A percentile compares a stretch with the other conserved stretches of the same genome.
Conservation (phyloP, 1,284 basidiomycete species). For the Laetiporus sulphureus region DNA sequence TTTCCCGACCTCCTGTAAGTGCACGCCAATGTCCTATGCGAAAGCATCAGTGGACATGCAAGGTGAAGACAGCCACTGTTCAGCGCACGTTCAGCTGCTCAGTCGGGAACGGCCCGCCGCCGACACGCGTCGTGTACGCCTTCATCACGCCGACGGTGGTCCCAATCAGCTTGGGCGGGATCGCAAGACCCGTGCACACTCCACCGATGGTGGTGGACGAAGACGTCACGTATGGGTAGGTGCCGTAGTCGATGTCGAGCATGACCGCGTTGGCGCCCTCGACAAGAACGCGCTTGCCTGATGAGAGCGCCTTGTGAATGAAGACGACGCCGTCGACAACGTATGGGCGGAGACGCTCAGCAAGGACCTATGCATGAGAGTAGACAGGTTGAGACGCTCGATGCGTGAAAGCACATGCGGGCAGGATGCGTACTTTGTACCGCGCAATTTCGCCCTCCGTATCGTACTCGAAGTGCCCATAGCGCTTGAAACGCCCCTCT, state of each 20-base stretch:
- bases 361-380: slow-evolving; percentile 59
- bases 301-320: slow-evolving; percentile 74
- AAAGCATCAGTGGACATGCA: background rate
- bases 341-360: slow-evolving; percentile 82
- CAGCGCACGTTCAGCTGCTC: slow-evolving; percentile 81
- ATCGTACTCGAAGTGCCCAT: slow-evolving; percentile 97
- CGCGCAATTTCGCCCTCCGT: slow-evolving; percentile 94
- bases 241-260: slow-evolving; percentile 97
- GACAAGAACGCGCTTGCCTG: slow-evolving; percentile 81
- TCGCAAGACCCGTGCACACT: slow-evolving; percentile 93
- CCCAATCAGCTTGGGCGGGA: slow-evolving; percentile 86
- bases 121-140: slow-evolving; percentile 97
- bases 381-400: background rate
- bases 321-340: slow-evolving; percentile 86
- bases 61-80: too few species aligned
- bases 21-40: slow-evolving; percentile 70
- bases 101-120: slow-evolving; percentile 95
- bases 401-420: background rate
- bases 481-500: slow-evolving; percentile 96
- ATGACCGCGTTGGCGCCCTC: slow-evolving; percentile 98
- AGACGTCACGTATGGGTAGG: slow-evolving; percentile 96
- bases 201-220: slow-evolving; percentile 92
- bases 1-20: slow-evolving; percentile 89
- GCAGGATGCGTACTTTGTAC: slow-evolving; percentile 62
- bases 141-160: slow-evolving; percentile 91